These are phyloP conservation scores for Boletales sp. DNA, from an alignment of 768 basidiomycete species.

Conservation along the genomic window DNA sequence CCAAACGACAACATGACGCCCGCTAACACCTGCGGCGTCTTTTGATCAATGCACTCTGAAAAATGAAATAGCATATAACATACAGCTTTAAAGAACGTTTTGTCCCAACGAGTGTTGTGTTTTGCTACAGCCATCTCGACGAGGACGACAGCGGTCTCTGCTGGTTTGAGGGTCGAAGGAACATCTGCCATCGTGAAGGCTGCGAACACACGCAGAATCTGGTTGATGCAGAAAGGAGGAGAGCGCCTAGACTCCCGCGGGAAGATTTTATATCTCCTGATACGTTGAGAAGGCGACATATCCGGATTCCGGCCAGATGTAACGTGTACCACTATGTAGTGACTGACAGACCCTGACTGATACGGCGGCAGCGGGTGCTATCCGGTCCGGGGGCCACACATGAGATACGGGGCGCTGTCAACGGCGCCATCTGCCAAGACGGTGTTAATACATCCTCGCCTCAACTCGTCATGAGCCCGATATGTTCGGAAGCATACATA, in stretches of 20 bases:
- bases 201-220: background rate
- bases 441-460: too few species aligned
- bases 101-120: slow-evolving; percentile 59
- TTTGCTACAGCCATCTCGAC: slow-evolving; percentile 57
- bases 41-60: background rate
- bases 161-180: slow-evolving; percentile 53
- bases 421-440: too few species aligned
- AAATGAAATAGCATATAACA: slow-evolving; percentile 18
- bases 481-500: too few species aligned
- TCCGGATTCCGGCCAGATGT: too few species aligned
- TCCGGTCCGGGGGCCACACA: too few species aligned
- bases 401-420: too few species aligned
- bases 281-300: too few species aligned
- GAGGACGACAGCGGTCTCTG: slow-evolving; percentile 53
- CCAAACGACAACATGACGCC: slow-evolving; percentile 77
- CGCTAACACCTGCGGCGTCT: slow-evolving; percentile 50
- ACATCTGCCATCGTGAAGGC: slow-evolving; percentile 17
- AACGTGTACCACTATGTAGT: too few species aligned
- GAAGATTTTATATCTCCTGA: slow-evolving; percentile 17
- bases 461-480: too few species aligned
- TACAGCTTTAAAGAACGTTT: slow-evolving; percentile 67
- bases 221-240: slow-evolving; percentile 2
- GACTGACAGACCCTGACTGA: too few species aligned
- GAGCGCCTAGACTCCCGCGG: background rate
- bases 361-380: too few species aligned